phyloP scores from a whole-genome alignment of 2,329 filamentous ascomycete species.

The Keithomyces neogunnii region DNA sequence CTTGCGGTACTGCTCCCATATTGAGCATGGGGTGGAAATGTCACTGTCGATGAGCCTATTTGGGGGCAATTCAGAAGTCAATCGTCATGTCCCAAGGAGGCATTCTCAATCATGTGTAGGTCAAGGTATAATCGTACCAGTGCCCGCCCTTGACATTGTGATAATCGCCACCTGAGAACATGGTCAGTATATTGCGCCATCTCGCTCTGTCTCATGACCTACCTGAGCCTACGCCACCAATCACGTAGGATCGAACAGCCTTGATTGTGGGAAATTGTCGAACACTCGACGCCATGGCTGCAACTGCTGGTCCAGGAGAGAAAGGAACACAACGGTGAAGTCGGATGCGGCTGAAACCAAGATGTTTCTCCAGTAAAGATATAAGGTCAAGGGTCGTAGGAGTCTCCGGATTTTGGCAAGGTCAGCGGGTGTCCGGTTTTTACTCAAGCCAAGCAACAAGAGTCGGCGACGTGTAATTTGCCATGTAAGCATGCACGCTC shows the following conservation, averaged over 20 bases:
- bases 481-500: too few relatives aligned
- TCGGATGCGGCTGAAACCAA: neutral
- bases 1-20: conserved; percentile 79
- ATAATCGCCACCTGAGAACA: conserved; percentile 61
- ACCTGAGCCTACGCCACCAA: conserved; percentile 31
- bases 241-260: conserved; percentile 63
- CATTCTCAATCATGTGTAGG: too few relatives aligned
- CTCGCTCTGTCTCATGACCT: neutral
- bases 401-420: too few relatives aligned
- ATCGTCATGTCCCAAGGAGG: neutral
- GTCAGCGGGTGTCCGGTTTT: too few relatives aligned
- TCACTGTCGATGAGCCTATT: conserved; percentile 80
- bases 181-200: neutral
- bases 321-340: neutral
- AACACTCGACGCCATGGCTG: conserved; percentile 18
- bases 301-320: neutral
- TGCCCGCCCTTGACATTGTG: conserved; percentile 79
- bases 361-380: neutral
- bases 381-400: too few relatives aligned
- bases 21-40: conserved; percentile 87
- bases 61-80: neutral
- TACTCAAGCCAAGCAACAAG: too few relatives aligned
- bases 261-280: conserved; percentile 66
- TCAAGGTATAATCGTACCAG: conserved; percentile 37
- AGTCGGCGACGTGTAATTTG: too few relatives aligned